Evolutionary conservation across 192 early-diverging fungal species (phyloP).

Genomic region (Gigaspora rosea): DNA sequence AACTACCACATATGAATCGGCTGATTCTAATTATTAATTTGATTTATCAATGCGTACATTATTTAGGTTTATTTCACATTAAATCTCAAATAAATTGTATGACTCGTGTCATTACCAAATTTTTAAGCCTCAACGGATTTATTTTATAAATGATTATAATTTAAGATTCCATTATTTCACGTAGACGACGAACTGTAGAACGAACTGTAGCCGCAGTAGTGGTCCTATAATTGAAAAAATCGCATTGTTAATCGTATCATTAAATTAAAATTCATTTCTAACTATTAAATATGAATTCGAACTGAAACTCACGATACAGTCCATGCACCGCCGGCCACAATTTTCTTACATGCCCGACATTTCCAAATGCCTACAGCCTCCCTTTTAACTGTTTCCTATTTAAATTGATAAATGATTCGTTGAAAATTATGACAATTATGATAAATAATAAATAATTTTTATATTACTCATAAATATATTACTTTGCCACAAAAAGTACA

Average conservation of each 20-base stretch:
- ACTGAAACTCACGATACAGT: constrained; percentile 69
- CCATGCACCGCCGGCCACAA: constrained; percentile 97
- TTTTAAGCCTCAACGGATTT: too few relatives aligned
- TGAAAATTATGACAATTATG: too few relatives aligned
- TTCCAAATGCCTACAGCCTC: constrained; percentile 98
- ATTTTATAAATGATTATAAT: constrained; percentile 37
- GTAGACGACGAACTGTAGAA: constrained; percentile 96
- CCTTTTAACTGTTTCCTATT: constrained; percentile 89
- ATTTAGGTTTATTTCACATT: too few relatives aligned
- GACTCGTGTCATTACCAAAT: too few relatives aligned
- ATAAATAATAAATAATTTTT: not conserved
- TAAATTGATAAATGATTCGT: not conserved
- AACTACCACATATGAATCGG: too few relatives aligned
- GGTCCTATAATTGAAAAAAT: constrained; percentile 53
- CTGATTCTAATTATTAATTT: too few relatives aligned
- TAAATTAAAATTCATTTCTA: not conserved
- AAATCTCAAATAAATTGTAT: too few relatives aligned
- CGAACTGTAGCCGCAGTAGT: constrained; percentile 89
- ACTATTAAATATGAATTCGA: not conserved
- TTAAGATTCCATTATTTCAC: constrained; percentile 90
- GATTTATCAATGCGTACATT: too few relatives aligned
- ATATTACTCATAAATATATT: too few relatives aligned
- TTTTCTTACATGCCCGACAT: constrained; percentile 94
- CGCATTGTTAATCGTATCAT: not conserved
- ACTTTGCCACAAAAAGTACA: constrained; percentile 99